Base-by-base conservation (phyloP, 2,329 filamentous ascomycete species). In the Penicillium expansum region DNA sequence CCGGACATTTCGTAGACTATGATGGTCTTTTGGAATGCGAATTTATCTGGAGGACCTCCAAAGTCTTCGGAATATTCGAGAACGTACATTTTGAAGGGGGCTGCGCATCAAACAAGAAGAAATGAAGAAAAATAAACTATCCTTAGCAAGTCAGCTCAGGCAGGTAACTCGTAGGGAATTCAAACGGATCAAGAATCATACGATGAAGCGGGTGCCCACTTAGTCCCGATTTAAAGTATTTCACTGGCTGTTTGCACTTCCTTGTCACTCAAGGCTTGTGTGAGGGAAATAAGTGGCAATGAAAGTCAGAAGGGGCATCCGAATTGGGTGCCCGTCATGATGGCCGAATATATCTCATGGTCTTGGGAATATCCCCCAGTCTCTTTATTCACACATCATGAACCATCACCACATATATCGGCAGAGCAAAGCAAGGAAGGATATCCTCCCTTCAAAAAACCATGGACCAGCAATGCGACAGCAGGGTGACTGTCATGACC, bases 1-100 rank as follows among this genome's bases (percentile, higher is more conserved):
- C 55, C 55, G 18, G 33, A 24, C 18, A 43, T 20, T 30, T 49
- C 24, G 33, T 57, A 57, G 27, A 57, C 45, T 22, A 55, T n/a
- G 27, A 16, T 39, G 6, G 55, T 49, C 18, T 22, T 49, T 20
- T 49, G 22, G 27, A 57, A 55, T n/a, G 38, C 32, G 13, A 44
- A 48, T 8, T 9, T n/a, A 27, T 49, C 27, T 20, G 27, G 24
- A 5, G 35, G 39, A 11, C 51, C 38, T 16, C 44, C 55, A 20
- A 50, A 57, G 16, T 57, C 51, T 30, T 45, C 55, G 27, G 45
- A 38, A 30, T 16, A 55, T 55, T 57, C 44, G 18, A 55, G 44
- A 27, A 57, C 6, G 11, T 45, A 24, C 51, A 57, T 57, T 38
- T 18, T 18, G 39, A 20, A 29, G 32, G 32, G 3, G 29, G 2